A percentile compares a stretch with the other conserved stretches of the same genome.
These are phyloP conservation scores for Mallotus japonicus DNA, from an alignment of 441 rosid species.

Conservation along the genomic window DNA sequence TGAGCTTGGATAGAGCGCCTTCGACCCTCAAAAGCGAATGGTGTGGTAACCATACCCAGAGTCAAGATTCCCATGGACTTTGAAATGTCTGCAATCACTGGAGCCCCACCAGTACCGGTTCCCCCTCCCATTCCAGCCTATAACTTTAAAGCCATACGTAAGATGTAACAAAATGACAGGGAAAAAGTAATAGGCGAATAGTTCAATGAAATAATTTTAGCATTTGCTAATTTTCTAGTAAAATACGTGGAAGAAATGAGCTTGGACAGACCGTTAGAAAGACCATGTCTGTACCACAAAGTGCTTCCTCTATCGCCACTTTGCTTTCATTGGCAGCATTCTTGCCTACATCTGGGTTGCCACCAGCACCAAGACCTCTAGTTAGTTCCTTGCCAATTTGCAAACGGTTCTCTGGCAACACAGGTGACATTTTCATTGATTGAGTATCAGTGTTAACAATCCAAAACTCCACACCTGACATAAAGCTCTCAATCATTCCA, in stretches of 20 bases:
- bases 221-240: no score
- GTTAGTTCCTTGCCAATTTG: conserved; percentile 94
- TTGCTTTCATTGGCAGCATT: conserved; percentile 97
- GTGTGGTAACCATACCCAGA: conserved; percentile 91
- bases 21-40: conserved; percentile 91
- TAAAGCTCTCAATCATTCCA: conserved; percentile 92
- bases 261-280: conserved; percentile 75
- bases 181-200: neutral
- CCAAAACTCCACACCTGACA: conserved; percentile 96
- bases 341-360: conserved; percentile 94
- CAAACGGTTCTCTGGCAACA: conserved; percentile 67
- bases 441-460: conserved; percentile 90
- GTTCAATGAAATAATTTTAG: no score
- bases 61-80: conserved; percentile 98
- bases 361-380: conserved; percentile 98
- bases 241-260: no score
- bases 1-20: conserved; percentile 86
- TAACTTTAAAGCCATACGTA: neutral
- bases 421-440: conserved; percentile 89
- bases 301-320: conserved; percentile 79
- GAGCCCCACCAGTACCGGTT: conserved; percentile 97
- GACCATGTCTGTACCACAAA: conserved; percentile 92
- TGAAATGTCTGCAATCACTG: conserved; percentile 88
- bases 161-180: neutral
- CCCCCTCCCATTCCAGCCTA: conserved; percentile 99